A percentile compares a stretch with the other conserved stretches of the same genome.
These are phyloP conservation scores for Gymnopilus junonius DNA, from an alignment of 768 basidiomycete species.

Conservation along the genomic window DNA sequence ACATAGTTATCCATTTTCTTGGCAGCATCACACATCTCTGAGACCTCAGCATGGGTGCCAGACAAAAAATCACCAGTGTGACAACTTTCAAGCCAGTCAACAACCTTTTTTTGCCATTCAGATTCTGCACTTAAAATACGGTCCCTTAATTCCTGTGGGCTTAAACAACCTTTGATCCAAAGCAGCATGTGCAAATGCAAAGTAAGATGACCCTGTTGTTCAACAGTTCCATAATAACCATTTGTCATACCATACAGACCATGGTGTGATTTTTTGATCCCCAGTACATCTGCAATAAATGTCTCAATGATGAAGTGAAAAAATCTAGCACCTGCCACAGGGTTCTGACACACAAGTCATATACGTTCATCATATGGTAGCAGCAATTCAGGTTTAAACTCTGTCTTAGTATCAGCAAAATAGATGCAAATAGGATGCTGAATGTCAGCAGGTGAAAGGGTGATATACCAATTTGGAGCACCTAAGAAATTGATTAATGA, in stretches of 20 bases:
- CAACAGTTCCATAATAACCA: constrained; percentile 27
- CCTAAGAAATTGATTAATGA: constrained; percentile 28
- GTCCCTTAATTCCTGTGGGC: constrained; percentile 36
- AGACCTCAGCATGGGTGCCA: constrained; percentile 27
- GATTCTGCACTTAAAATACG: constrained; percentile 23
- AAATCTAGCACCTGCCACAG: constrained; percentile 34
- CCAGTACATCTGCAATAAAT: constrained; percentile 28
- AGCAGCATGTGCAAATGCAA: constrained; percentile 36
- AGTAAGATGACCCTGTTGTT: constrained; percentile 32
- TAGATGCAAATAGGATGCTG: constrained; percentile 29
- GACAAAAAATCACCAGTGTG: constrained; percentile 33
- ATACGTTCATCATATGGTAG: constrained; percentile 8
- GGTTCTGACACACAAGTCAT: constrained; percentile 25
- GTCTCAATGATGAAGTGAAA: constrained; percentile 32
- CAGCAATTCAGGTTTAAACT: constrained; percentile 9
- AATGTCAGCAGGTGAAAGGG: too few species aligned
- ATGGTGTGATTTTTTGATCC: constrained; percentile 1
- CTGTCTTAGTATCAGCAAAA: constrained; percentile 23
- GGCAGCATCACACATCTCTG: neutral
- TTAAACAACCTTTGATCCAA: constrained; percentile 8
- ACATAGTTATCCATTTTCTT: neutral
- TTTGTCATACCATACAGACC: constrained; percentile 28
- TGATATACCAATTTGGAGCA: constrained; percentile 32
- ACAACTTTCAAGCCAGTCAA: constrained; percentile 27
- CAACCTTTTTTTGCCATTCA: constrained; percentile 21